Conservation (phyloP, 2,329 filamentous ascomycete genomes). For the Fusarium burgessii region DNA sequence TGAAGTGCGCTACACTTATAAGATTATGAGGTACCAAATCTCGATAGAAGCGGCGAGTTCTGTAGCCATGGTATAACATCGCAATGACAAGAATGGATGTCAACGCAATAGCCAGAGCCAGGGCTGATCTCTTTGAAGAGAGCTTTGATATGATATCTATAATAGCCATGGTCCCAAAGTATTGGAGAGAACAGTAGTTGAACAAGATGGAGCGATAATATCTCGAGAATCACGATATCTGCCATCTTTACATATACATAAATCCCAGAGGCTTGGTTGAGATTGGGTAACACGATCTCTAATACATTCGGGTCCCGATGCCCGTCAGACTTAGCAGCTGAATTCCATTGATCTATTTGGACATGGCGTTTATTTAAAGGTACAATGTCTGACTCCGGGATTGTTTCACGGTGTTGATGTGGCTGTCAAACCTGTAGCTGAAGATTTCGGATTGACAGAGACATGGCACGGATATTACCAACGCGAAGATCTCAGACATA, state of each 20-base stretch:
- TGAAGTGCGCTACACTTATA: rapidly evolving
- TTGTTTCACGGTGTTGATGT: not conserved
- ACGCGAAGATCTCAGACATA: not conserved
- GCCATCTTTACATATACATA: not conserved
- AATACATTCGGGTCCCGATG: not conserved
- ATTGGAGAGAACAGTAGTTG: too few relatives aligned
- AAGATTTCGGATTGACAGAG: not conserved
- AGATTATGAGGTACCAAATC: not conserved
- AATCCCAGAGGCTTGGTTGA: not conserved
- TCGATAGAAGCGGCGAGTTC: constrained; percentile 18
- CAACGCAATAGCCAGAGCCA: not conserved
- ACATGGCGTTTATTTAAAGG: rapidly evolving
- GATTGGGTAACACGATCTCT: not conserved
- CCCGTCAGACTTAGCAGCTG: not conserved
- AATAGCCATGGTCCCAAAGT: not conserved
- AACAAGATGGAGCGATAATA: too few relatives aligned
- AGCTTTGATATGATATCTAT: not conserved
- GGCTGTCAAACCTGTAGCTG: not conserved
- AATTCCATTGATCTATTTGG: rapidly evolving
- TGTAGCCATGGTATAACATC: constrained; percentile 6
- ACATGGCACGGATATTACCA: not conserved
- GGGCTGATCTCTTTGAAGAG: not conserved
- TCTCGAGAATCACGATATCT: rapidly evolving
- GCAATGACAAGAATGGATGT: not conserved
- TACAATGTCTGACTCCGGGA: not conserved